phyloP scores from a whole-genome alignment of 2,329 filamentous ascomycete genomes.

The Aureobasidium zeae region DNA sequence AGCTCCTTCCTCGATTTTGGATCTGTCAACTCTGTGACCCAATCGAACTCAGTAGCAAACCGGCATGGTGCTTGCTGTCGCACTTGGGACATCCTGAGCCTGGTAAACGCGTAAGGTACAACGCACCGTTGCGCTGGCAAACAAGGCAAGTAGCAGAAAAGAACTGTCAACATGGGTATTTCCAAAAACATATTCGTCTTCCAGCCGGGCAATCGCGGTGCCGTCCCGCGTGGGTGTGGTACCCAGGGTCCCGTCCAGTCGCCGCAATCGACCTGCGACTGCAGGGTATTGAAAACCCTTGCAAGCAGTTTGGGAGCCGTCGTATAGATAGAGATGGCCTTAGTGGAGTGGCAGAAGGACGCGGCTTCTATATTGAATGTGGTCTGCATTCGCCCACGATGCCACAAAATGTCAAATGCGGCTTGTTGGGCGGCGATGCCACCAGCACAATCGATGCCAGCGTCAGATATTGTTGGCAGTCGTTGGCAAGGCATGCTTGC shows the following conservation, averaged over 20 bases:
- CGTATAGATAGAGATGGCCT: not conserved
- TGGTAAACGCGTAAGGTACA: constrained; percentile 4
- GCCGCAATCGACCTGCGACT: not conserved
- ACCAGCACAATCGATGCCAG: not conserved
- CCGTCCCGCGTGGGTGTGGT: constrained; percentile 4
- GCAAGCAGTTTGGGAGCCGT: not conserved
- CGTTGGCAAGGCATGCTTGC: not conserved
- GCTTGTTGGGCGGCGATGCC: not conserved
- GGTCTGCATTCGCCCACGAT: constrained; percentile 8
- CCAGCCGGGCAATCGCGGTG: not conserved
- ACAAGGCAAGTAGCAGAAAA: constrained; percentile 12
- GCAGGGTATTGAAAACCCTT: not conserved
- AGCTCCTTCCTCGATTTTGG: not conserved
- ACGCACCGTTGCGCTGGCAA: constrained; percentile 3
- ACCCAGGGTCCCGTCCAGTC: not conserved
- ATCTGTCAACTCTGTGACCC: constrained; percentile 5
- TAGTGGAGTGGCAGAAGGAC: not conserved
- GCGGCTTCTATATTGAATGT: not conserved
- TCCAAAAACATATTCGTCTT: not conserved
- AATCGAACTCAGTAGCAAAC: constrained; percentile 3
- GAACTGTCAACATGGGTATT: not conserved
- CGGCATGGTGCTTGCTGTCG: constrained; percentile 4
- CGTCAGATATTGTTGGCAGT: not conserved
- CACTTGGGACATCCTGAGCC: constrained; percentile 5
- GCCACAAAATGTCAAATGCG: not conserved